Percentiles rank a stretch among this genome's conserved stretches.
These are phyloP conservation scores for Kregervanrija pseudodelftensis DNA, from an alignment of 805 yeast species.

Conservation along the genomic window DNA sequence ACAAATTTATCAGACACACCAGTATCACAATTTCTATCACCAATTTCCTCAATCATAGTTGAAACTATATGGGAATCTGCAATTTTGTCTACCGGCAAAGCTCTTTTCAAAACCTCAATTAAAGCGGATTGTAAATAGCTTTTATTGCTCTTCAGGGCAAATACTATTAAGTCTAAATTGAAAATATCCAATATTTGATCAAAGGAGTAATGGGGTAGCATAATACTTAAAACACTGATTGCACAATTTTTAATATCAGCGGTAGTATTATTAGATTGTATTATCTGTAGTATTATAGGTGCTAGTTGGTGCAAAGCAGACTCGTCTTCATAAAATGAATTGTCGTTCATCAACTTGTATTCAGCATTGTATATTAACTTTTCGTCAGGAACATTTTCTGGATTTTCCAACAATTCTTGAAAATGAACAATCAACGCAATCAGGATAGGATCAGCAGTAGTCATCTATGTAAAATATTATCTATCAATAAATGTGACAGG, in stretches of 20 bases:
- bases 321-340: constrained; percentile 8
- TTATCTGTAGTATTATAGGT: constrained; percentile 17
- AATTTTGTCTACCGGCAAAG: constrained; percentile 27
- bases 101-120: constrained; percentile 19
- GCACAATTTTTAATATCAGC: constrained; percentile 12
- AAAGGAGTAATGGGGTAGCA: constrained; percentile 23
- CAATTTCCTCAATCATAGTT: constrained; percentile 18
- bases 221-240: constrained; percentile 18
- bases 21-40: constrained; percentile 14
- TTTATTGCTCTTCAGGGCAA: constrained; percentile 16
- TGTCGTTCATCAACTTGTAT: constrained; percentile 13
- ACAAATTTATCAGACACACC: constrained; percentile 19
- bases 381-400: constrained; percentile 8
- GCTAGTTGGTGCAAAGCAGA: constrained; percentile 12
- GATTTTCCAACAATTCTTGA: constrained; percentile 5
- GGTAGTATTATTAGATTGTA: constrained; percentile 20
- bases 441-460: constrained; percentile 14
- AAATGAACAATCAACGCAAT: constrained; percentile 14
- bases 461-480: background rate
- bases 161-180: constrained; percentile 23
- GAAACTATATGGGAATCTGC: constrained; percentile 26
- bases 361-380: constrained; percentile 14
- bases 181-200: constrained; percentile 21
- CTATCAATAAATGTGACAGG: no score
- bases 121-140: constrained; percentile 21